phyloP scores from a whole-genome alignment of 139 green algal species.

The Coccomyxa sp. region DNA sequence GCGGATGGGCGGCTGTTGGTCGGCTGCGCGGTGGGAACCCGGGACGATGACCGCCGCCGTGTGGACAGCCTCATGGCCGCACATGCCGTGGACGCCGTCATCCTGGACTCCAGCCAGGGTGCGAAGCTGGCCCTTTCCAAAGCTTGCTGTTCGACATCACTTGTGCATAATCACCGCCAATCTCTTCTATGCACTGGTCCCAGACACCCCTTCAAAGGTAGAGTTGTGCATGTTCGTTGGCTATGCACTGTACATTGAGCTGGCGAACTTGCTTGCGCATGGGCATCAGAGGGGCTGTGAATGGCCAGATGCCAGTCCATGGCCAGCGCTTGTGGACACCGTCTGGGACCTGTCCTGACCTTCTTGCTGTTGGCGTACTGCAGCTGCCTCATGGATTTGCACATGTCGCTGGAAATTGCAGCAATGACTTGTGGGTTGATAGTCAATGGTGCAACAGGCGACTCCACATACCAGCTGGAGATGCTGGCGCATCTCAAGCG shows the following conservation, averaged over 20 bases:
- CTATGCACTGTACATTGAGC: no score
- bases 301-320: no score
- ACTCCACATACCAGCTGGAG: constrained; percentile 84
- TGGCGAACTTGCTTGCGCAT: no score
- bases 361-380: no score
- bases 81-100: constrained; percentile 73
- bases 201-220: background rate
- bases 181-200: background rate
- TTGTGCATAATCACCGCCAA: background rate
- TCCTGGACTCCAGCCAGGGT: constrained; percentile 81
- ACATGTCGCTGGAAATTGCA: background rate
- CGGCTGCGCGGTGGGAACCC: constrained; percentile 88
- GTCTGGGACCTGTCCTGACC: no score
- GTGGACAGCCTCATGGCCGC: constrained; percentile 48
- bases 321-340: no score
- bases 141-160: background rate
- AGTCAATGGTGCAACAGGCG: constrained; percentile 33
- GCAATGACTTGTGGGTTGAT: background rate
- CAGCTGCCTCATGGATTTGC: background rate
- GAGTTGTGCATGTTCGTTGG: background rate
- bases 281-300: no score
- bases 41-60: constrained; percentile 71
- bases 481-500: constrained; percentile 93
- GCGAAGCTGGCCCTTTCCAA: background rate
- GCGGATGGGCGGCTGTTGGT: constrained; percentile 63